Conservation (phyloP, 768 basidiomycete genomes). For the Coprinopsis sp. region DNA sequence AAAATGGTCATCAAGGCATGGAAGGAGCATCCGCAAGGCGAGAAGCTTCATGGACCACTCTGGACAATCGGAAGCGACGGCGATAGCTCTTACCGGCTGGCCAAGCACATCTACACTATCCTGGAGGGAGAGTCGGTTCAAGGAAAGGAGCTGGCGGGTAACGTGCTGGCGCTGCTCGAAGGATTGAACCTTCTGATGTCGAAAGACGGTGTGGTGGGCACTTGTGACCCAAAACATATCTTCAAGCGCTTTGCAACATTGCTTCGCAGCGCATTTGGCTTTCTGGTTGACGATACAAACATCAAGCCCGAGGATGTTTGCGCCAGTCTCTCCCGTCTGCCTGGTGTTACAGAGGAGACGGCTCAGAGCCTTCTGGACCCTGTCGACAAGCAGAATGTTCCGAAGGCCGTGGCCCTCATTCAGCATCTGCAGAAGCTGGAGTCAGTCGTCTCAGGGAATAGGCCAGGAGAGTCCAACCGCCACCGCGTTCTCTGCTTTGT, state of each 20-base stretch:
- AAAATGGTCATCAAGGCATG: background rate
- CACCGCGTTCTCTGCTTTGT: no score
- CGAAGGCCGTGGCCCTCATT: constrained; percentile 1
- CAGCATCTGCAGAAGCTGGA: background rate
- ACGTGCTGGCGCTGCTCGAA: constrained; percentile 5
- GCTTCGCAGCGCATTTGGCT: constrained; percentile 9
- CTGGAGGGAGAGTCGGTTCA: constrained; percentile 2
- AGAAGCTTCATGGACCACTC: constrained; percentile 11
- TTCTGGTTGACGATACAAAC: constrained; percentile 9
- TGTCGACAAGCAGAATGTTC: constrained; percentile 20
- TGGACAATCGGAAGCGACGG: constrained; percentile 17
- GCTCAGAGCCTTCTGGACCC: constrained; percentile 16
- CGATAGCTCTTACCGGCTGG: constrained; percentile 12
- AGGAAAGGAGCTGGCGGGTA: background rate
- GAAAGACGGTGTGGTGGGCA: constrained; percentile 7
- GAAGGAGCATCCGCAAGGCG: background rate
- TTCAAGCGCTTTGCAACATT: constrained; percentile 20
- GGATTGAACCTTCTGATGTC: constrained; percentile 16
- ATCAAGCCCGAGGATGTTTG: constrained; percentile 6
- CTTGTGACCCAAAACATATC: constrained; percentile 22
- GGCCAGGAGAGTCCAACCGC: no score
- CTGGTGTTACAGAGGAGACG: constrained; percentile 6
- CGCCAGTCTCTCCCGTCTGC: constrained; percentile 1
- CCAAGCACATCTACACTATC: constrained; percentile 7
- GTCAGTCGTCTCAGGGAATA: no score